Evolutionary conservation across 371 early-diverging fungal genomes (phyloP).

Genomic region (Parasitella parasitica): DNA sequence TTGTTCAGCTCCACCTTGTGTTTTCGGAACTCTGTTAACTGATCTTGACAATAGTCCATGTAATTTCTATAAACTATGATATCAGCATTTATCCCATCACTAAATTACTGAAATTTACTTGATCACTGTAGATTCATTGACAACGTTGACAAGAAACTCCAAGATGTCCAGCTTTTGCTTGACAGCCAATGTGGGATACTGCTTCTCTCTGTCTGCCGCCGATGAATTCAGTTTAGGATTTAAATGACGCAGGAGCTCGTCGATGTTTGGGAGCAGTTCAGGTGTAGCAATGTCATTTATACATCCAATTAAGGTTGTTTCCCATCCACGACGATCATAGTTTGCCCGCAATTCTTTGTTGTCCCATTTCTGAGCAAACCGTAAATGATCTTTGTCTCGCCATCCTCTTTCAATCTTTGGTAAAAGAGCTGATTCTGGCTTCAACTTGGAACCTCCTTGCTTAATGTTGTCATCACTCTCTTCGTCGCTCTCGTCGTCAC

Average conservation of each 20-base stretch:
- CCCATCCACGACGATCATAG: conserved; percentile 47
- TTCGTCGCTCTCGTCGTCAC: conserved; percentile 6
- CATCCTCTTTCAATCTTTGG: conserved; percentile 36
- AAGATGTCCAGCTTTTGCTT: conserved; percentile 45
- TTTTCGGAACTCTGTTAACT: conserved; percentile 52
- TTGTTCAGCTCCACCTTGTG: conserved; percentile 70
- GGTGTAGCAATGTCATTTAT: conserved; percentile 50
- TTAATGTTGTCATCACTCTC: neutral
- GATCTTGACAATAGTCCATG: conserved; percentile 66
- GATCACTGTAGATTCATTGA: conserved; percentile 43
- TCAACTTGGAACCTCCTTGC: neutral
- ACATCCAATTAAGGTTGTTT: conserved; percentile 45
- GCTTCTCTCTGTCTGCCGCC: conserved; percentile 44
- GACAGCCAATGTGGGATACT: conserved; percentile 36
- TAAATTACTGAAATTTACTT: conserved; percentile 25
- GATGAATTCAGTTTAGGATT: conserved; percentile 37
- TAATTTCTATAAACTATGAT: conserved; percentile 40
- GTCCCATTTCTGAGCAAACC: conserved; percentile 42
- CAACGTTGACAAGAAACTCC: conserved; percentile 38
- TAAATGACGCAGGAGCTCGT: conserved; percentile 37
- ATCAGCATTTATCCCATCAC: neutral
- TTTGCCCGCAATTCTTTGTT: conserved; percentile 30
- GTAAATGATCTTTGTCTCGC: conserved; percentile 37
- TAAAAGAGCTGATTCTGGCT: conserved; percentile 3
- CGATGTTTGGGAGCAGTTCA: conserved; percentile 36